Conservation (phyloP, 176 grass and related monocot genomes). For the Juncus inflexus region DNA sequence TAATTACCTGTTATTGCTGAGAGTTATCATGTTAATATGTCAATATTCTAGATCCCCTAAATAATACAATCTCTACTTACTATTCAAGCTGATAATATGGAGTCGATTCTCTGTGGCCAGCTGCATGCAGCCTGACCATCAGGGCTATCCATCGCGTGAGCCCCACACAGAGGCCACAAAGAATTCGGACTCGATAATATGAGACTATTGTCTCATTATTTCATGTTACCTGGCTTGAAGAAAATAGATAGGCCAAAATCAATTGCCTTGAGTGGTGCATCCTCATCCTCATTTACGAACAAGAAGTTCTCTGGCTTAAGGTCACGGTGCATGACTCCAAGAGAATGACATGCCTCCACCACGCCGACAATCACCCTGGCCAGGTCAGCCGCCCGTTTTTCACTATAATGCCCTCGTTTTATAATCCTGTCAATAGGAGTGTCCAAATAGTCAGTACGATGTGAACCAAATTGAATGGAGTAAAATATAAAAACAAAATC, state of each 20-base stretch:
- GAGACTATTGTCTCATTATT: too few species aligned
- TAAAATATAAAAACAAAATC: too few species aligned
- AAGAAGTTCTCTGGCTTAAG: constrained; percentile 30
- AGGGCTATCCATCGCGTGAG: too few species aligned
- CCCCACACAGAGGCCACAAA: neutral
- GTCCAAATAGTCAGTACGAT: too few species aligned
- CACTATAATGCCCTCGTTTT: constrained; percentile 24
- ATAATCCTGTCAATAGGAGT: constrained; percentile 22
- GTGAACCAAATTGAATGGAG: too few species aligned
- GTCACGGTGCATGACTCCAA: constrained; percentile 26
- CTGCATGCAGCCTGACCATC: too few species aligned
- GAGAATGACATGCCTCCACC: constrained; percentile 31
- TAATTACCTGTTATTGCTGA: too few species aligned
- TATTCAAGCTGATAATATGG: neutral
- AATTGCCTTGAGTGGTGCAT: constrained; percentile 22
- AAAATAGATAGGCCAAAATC: constrained; percentile 31
- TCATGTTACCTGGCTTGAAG: constrained; percentile 22
- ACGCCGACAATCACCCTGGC: constrained; percentile 28
- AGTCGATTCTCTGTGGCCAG: neutral
- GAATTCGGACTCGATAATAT: neutral
- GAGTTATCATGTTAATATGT: too few species aligned
- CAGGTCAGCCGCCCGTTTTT: constrained; percentile 22
- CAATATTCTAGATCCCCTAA: too few species aligned
- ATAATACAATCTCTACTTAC: too few species aligned
- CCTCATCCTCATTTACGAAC: constrained; percentile 27